These are phyloP conservation scores for Fusarium brachygibbosum DNA, from an alignment of 2,329 filamentous ascomycete genomes.

Conservation along the genomic window DNA sequence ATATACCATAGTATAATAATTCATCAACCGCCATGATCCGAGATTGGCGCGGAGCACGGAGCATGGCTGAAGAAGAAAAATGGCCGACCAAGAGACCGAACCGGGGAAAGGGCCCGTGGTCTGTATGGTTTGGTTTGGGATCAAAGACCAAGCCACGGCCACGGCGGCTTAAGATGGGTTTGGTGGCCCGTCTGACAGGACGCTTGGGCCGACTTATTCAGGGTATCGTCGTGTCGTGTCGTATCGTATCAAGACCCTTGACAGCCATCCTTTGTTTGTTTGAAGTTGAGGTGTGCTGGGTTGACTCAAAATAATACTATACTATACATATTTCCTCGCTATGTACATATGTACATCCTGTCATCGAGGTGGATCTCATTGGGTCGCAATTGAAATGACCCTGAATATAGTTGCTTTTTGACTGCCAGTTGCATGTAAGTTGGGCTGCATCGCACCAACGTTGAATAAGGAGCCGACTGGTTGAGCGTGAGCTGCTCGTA, in stretches of 20 bases:
- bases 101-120: conserved; percentile 42
- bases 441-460: conserved; percentile 18
- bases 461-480: background rate
- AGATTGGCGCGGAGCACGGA: conserved; percentile 33
- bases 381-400: conserved; percentile 22
- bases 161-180: conserved; percentile 39
- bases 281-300: conserved; percentile 1
- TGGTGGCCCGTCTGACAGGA: conserved; percentile 47
- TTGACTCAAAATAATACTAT: conserved; percentile 8
- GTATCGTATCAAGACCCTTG: conserved; percentile 29
- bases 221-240: conserved; percentile 1
- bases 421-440: conserved; percentile 14
- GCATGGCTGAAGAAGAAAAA: conserved; percentile 42
- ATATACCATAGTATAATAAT: conserved; percentile 5
- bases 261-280: conserved; percentile 14
- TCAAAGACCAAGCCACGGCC: conserved; percentile 26
- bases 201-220: conserved; percentile 44
- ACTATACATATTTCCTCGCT: background rate
- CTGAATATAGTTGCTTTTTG: conserved; percentile 36
- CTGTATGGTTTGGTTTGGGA: conserved; percentile 13
- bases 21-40: conserved; percentile 31
- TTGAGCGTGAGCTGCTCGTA: conserved; percentile 11
- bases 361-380: conserved; percentile 32
- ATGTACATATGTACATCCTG: background rate
- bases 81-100: conserved; percentile 47